phyloP scores from a whole-genome alignment of 2,329 filamentous ascomycete species.

The Apiospora aurea region DNA sequence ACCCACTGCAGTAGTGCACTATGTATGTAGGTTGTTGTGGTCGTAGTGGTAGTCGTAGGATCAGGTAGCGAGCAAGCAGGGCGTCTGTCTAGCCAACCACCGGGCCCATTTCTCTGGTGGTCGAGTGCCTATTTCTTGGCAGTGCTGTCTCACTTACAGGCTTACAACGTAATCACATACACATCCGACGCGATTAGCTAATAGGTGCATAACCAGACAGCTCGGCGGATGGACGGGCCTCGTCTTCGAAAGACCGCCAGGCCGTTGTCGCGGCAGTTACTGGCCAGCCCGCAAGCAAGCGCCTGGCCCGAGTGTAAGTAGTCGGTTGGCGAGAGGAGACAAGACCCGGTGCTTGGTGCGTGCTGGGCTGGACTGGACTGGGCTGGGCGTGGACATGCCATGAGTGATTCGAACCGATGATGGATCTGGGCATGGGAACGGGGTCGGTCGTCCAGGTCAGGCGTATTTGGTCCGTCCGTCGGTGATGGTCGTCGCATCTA shows the following conservation, averaged over 20 bases:
- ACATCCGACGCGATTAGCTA: constrained; percentile 16
- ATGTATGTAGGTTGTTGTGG: not conserved
- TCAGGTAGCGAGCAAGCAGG: not conserved
- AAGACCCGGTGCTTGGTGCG: not conserved
- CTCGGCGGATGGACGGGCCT: not conserved
- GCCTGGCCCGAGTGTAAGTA: not conserved
- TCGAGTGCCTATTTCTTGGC: not conserved
- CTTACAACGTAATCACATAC: not conserved
- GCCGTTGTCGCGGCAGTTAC: not conserved
- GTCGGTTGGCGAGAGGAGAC: not conserved
- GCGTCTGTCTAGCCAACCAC: constrained; percentile 12
- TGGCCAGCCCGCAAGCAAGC: not conserved
- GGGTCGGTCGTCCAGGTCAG: not conserved
- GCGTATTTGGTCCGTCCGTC: not conserved
- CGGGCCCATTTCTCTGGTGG: not conserved
- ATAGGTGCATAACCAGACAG: constrained; percentile 6
- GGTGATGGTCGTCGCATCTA: not conserved
- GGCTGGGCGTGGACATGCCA: not conserved
- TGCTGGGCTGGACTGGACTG: not conserved
- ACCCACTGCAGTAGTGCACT: not conserved
- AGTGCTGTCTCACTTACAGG: not conserved
- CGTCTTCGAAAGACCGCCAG: not conserved
- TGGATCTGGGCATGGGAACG: not conserved
- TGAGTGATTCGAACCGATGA: constrained; percentile 6
- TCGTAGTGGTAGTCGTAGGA: not conserved